Evolutionary conservation across 768 basidiomycete genomes (phyloP).

Genomic region (Hydnum rufescens): DNA sequence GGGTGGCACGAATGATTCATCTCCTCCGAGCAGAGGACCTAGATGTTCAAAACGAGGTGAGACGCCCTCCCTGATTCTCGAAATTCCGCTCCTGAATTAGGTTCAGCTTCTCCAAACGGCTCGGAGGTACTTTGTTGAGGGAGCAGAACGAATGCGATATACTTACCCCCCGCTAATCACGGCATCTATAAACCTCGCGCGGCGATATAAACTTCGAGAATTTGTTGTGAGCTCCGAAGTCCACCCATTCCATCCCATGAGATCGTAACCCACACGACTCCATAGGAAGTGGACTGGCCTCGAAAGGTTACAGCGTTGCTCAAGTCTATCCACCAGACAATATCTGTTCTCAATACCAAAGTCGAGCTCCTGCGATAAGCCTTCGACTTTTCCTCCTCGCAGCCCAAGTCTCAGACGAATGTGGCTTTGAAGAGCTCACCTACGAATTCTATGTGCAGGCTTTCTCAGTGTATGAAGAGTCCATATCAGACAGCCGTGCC

Average conservation of each 20-base stretch:
- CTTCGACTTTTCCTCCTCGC: conserved; percentile 89
- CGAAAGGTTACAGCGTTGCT: conserved; percentile 70
- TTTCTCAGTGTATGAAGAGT: conserved; percentile 95
- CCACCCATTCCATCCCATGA: not conserved
- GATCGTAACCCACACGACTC: not conserved
- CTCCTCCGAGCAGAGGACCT: conserved; percentile 76
- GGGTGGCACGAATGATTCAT: conserved; percentile 97
- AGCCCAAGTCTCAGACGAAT: conserved; percentile 87
- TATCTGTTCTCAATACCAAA: conserved; percentile 78
- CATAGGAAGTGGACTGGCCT: conserved; percentile 72
- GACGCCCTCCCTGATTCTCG: conserved; percentile 13
- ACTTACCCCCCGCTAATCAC: conserved; percentile 96
- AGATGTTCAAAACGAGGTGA: conserved; percentile 75
- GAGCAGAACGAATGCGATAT: conserved; percentile 88
- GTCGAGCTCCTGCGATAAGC: conserved; percentile 76
- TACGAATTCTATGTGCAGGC: conserved; percentile 98
- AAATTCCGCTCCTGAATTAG: not conserved
- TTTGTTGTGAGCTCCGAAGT: conserved; percentile 34
- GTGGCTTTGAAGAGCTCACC: conserved; percentile 84
- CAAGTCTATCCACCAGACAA: conserved; percentile 86
- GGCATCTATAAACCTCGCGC: conserved; percentile 77
- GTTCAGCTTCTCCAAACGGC: conserved; percentile 75
- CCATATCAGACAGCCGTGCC: conserved; percentile 84
- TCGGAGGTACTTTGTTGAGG: conserved; percentile 70
- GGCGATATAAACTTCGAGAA: conserved; percentile 73